Evolutionary conservation across 177 flowering plant genomes (phyloP), one percentile per base, ranked within the genome.

Genomic region (Vitis hybrid): DNA sequence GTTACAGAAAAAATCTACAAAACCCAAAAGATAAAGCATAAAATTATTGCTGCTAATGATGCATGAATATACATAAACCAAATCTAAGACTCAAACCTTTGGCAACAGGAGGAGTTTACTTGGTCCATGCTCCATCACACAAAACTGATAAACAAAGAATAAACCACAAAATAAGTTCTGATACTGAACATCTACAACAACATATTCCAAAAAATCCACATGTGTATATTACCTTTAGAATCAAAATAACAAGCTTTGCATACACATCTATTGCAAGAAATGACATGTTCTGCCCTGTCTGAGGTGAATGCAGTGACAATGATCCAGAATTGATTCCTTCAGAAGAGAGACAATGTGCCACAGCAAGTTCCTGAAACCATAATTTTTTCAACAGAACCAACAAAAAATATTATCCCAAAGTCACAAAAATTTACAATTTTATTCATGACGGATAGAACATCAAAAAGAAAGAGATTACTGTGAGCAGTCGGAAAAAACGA

Each of bases 241-340:
- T 82, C 40, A 87, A 82, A 64, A 82, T 74, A 3, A 91, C 89
- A n/a, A 96, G 93, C 66, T 94, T 92, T 21, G 94, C 89, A 86
- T 87, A 96, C 19, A 82, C 81, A 77, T 96, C 99, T 66, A 96
- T 85, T 12, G 92, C 89, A 60, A 86, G 77, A 78, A 94, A 92
- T 7, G 94, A 91, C 4, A 91, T 65, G 52, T 71, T 77, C 67
- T 86, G 94, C n/a, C 55, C 72, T 77, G 82, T 89, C 62, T 86
- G 97, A 67, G 90, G 76, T 52, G 86, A 65, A 71, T 86, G 93
- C 56, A 81, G 45, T 40, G 45, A 40, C 45, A 40, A 40, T 51
- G 86, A 54, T 64, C 82, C 82, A 49, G 89, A 77, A 77, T 55
- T 78, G 1, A 84, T 75, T 67, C 68, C 87, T 73, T 91, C 98